Conservation (phyloP, 768 basidiomycete genomes). For the Galerina sulciceps region DNA sequence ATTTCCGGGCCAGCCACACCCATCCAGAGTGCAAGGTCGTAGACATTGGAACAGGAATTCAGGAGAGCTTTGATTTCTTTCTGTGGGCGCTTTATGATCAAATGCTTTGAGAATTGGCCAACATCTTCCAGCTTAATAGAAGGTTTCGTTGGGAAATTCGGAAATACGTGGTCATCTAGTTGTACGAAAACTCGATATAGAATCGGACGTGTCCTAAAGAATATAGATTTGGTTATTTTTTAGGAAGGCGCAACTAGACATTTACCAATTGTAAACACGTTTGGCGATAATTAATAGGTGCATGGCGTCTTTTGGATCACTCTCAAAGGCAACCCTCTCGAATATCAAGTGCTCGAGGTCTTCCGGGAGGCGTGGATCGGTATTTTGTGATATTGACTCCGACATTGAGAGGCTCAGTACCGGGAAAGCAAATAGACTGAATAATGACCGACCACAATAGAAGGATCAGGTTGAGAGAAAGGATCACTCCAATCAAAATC, state of each 20-base stretch:
- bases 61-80: background rate
- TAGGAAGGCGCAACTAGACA: no score
- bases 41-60: background rate
- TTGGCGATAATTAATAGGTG: background rate
- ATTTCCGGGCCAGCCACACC: no score
- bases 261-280: background rate
- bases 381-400: background rate
- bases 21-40: background rate
- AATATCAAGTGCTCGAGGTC: constrained; percentile 7
- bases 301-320: background rate
- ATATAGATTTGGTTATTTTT: background rate
- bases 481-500: no score
- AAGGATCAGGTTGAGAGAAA: no score
- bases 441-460: no score
- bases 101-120: background rate
- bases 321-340: background rate
- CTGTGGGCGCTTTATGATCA: background rate
- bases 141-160: background rate
- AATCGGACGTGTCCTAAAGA: background rate
- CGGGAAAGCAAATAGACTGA: no score
- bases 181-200: background rate
- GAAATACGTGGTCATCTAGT: background rate
- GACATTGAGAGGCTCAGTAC: no score
- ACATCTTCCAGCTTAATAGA: background rate
- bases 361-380: background rate